These are phyloP conservation scores for Malania oleifera DNA, from an alignment of 164 flowering plant genomes.

Conservation along the genomic window DNA sequence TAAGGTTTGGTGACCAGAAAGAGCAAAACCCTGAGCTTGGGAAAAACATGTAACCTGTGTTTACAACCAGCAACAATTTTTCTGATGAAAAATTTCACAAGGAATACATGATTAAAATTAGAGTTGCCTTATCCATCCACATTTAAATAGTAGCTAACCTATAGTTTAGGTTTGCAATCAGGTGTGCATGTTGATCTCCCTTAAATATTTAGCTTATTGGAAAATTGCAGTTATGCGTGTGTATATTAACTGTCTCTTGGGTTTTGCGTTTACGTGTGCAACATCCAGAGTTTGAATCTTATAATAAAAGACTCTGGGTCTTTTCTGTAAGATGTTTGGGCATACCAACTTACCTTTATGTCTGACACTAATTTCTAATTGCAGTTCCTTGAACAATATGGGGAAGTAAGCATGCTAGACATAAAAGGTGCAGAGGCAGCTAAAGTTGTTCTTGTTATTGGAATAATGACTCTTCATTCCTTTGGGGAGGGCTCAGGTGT, in stretches of 20 bases:
- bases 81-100: no score
- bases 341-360: not conserved
- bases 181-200: not conserved
- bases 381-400: conserved; percentile 89
- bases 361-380: conserved; percentile 6
- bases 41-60: no score
- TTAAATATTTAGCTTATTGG: not conserved
- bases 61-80: no score
- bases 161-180: not conserved
- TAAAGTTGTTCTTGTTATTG: conserved; percentile 89
- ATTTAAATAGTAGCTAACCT: not conserved
- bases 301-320: not conserved
- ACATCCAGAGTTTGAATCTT: not conserved
- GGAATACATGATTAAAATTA: no score
- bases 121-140: no score
- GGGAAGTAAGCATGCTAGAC: conserved; percentile 98
- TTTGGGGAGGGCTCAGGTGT: conserved; percentile 99
- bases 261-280: not conserved
- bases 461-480: conserved; percentile 99
- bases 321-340: not conserved
- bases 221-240: not conserved
- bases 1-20: no score
- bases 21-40: no score
- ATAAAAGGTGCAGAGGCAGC: conserved; percentile 97
- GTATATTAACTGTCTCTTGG: not conserved